A percentile compares a stretch with the other conserved stretches of the same genome.
Evolutionary conservation across 305 asterid genomes (phyloP).

Genomic region (Fraxinus nigra): DNA sequence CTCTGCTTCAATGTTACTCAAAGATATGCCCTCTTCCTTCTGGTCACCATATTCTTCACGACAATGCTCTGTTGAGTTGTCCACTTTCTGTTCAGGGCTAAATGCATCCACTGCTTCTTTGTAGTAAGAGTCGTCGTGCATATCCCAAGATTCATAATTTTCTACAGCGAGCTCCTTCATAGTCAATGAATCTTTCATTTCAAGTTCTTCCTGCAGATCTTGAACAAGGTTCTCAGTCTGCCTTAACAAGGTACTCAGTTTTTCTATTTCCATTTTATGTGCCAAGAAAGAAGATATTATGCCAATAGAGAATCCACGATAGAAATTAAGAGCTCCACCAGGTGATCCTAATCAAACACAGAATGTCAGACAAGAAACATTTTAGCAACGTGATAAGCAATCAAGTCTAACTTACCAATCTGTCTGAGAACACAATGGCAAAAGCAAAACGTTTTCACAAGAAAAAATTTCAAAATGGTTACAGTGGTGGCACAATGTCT

Average conservation of each 20-base stretch:
- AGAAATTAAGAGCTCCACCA: conserved; percentile 44
- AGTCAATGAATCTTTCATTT: conserved; percentile 81
- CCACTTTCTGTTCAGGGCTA: conserved; percentile 30
- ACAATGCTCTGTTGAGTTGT: conserved; percentile 12
- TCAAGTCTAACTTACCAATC: not conserved
- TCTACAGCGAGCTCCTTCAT: conserved; percentile 73
- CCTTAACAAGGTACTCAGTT: conserved; percentile 54
- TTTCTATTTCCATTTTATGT: conserved; percentile 51
- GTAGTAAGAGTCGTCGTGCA: conserved; percentile 29
- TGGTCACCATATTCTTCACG: conserved; percentile 30
- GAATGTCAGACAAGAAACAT: conserved; percentile 17
- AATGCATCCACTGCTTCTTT: conserved; percentile 29
- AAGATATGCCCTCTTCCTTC: conserved; percentile 55
- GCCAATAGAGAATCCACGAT: conserved; percentile 71
- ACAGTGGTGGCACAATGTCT: not conserved
- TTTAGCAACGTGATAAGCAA: not conserved
- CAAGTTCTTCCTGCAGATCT: conserved; percentile 90
- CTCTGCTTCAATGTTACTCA: conserved; percentile 84
- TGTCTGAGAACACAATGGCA: not conserved
- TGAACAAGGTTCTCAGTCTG: conserved; percentile 70
- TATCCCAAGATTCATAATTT: conserved; percentile 50
- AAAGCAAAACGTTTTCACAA: not conserved
- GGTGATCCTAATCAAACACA: conserved; percentile 55
- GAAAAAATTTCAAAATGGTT: not conserved
- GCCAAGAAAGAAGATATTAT: conserved; percentile 51